These are phyloP conservation scores for Erodium texanum DNA, from an alignment of 441 rosid species.

Conservation along the genomic window DNA sequence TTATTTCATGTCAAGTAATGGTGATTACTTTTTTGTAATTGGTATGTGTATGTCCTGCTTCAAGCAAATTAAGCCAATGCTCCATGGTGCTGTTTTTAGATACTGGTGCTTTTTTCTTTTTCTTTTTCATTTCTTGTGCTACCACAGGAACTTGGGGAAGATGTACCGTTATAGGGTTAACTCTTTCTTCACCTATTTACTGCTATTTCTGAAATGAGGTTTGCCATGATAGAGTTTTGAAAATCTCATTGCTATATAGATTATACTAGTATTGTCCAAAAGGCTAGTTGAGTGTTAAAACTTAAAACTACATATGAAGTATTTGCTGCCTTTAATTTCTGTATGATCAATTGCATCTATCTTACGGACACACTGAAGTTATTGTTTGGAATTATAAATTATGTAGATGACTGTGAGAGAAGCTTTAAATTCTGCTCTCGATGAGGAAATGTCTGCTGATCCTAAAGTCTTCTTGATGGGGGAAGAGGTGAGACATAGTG, in stretches of 20 bases:
- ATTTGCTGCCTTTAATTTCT: background rate
- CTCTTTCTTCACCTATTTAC: background rate
- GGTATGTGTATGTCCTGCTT: background rate
- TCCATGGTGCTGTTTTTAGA: background rate
- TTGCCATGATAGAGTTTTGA: background rate
- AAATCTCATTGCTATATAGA: background rate
- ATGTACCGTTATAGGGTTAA: background rate
- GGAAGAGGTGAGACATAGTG: slow-evolving; percentile 47
- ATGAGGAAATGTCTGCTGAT: slow-evolving; percentile 85
- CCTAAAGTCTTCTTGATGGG: slow-evolving; percentile 70
- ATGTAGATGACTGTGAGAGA: slow-evolving; percentile 56
- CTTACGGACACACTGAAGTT: background rate
- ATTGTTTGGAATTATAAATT: background rate
- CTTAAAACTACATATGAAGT: background rate
- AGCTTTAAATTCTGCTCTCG: slow-evolving; percentile 63
- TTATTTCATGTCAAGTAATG: background rate
- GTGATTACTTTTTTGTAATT: background rate
- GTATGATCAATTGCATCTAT: background rate
- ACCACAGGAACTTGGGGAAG: background rate
- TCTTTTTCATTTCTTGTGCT: background rate
- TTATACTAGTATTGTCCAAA: background rate
- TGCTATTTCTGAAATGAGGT: background rate
- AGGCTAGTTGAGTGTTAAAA: background rate
- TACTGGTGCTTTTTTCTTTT: background rate
- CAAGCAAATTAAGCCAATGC: background rate